A percentile compares a stretch with the other conserved stretches of the same genome.
These are phyloP conservation scores for Tympanopsis confertula DNA, from an alignment of 2,329 filamentous ascomycete species.

Conservation along the genomic window DNA sequence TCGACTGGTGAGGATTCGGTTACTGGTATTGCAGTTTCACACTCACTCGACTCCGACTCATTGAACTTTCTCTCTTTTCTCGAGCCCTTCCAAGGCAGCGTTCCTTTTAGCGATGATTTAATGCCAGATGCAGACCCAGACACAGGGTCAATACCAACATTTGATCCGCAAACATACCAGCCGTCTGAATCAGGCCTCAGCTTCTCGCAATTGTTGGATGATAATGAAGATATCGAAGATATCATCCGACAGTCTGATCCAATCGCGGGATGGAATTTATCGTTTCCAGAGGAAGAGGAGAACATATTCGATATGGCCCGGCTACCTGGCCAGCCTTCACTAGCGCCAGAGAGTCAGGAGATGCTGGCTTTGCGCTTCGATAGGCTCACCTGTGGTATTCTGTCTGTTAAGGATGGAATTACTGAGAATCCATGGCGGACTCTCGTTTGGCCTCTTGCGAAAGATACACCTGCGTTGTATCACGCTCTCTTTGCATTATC, in stretches of 20 bases:
- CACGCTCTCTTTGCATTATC: slow-evolving; percentile 60
- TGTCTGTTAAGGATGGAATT: slow-evolving; percentile 59
- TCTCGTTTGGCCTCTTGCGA: slow-evolving; percentile 57
- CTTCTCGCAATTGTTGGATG: slow-evolving; percentile 8
- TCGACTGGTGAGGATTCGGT: too few relatives aligned
- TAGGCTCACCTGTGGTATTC: slow-evolving; percentile 55
- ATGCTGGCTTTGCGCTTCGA: slow-evolving; percentile 53
- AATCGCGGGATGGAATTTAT: slow-evolving; percentile 2
- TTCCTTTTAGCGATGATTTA: too few relatives aligned
- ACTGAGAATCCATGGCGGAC: slow-evolving; percentile 64
- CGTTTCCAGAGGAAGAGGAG: slow-evolving; percentile 3
- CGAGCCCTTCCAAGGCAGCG: too few relatives aligned
- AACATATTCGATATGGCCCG: slow-evolving; percentile 10
- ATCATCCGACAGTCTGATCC: slow-evolving; percentile 25
- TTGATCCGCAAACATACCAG: too few relatives aligned
- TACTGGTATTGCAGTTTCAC: too few relatives aligned
- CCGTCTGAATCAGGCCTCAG: too few relatives aligned
- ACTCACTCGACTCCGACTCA: too few relatives aligned
- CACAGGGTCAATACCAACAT: too few relatives aligned
- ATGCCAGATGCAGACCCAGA: too few relatives aligned
- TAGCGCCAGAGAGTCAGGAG: slow-evolving; percentile 40
- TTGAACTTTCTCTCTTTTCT: too few relatives aligned
- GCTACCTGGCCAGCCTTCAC: slow-evolving; percentile 31
- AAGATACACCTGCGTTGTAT: slow-evolving; percentile 51
- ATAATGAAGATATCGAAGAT: slow-evolving; percentile 41